A percentile compares a stretch with the other conserved stretches of the same genome.
Conservation (phyloP, 2,329 filamentous ascomycete genomes). For the Fusarium sp. region DNA sequence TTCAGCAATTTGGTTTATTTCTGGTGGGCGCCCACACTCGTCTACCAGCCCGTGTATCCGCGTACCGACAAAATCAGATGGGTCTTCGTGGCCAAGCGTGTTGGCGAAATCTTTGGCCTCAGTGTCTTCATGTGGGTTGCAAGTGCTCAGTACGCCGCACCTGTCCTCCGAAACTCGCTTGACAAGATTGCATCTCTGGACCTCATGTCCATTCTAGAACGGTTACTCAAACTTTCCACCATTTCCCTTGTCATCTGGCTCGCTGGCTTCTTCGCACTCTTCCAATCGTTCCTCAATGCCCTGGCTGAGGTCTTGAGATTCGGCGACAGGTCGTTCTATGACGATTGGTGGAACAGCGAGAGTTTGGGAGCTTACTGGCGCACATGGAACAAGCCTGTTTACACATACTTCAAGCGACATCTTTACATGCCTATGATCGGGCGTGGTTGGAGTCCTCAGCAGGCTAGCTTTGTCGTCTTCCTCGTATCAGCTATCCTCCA, state of each 20-base stretch:
- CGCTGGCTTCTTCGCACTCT: constrained; percentile 95
- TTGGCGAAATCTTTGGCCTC: constrained; percentile 81
- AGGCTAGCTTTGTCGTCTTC: constrained; percentile 86
- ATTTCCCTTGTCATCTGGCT: constrained; percentile 98
- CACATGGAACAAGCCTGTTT: constrained; percentile 97
- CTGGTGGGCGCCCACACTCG: constrained; percentile 96
- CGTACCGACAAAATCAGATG: constrained; percentile 85
- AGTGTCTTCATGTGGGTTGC: constrained; percentile 95
- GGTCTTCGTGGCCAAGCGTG: constrained; percentile 86
- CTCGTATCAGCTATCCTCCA: constrained; percentile 89
- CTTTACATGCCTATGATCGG: constrained; percentile 90
- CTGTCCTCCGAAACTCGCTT: constrained; percentile 88
- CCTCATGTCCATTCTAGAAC: constrained; percentile 84
- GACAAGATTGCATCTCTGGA: constrained; percentile 87
- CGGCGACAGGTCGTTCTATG: constrained; percentile 94
- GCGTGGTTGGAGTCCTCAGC: constrained; percentile 78
- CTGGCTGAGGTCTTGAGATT: constrained; percentile 91
- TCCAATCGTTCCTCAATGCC: constrained; percentile 92
- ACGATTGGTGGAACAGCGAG: constrained; percentile 97
- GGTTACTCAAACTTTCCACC: constrained; percentile 93
- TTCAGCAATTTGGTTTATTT: constrained; percentile 91
- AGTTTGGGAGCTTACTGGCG: constrained; percentile 92
- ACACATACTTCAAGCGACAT: constrained; percentile 95
- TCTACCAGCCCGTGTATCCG: constrained; percentile 97
- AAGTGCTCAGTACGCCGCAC: constrained; percentile 93